Evolutionary conservation across 306 rosid genomes (phyloP).

Genomic region (Lotus japonicus): DNA sequence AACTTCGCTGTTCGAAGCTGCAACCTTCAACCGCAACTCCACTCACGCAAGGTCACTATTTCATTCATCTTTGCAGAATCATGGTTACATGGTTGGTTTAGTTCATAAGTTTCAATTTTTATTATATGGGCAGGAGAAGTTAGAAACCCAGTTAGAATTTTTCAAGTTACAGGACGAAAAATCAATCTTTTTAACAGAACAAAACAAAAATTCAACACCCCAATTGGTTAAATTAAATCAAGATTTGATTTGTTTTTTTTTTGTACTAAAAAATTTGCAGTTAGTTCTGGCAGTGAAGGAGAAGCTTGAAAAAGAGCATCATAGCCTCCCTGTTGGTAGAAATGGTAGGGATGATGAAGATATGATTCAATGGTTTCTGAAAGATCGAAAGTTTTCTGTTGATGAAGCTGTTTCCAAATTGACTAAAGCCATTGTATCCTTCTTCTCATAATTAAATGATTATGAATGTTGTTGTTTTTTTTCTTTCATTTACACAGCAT

Average conservation of each 20-base stretch:
- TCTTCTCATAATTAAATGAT: not conserved
- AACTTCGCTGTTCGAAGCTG: constrained; percentile 38
- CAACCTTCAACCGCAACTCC: constrained; percentile 17
- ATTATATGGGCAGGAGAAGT: no score
- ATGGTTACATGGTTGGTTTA: not conserved
- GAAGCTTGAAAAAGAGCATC: constrained; percentile 60
- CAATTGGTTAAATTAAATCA: no score
- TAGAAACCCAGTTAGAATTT: not conserved
- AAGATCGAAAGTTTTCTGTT: constrained; percentile 70
- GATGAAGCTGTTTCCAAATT: constrained; percentile 60
- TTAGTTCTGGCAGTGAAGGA: constrained; percentile 74
- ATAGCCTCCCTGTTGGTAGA: constrained; percentile 63
- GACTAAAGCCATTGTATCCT: constrained; percentile 87
- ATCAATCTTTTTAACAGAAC: not conserved
- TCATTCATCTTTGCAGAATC: no score
- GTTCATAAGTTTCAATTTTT: not conserved
- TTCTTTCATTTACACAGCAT: not conserved
- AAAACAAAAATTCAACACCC: no score
- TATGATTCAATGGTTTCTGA: constrained; percentile 89
- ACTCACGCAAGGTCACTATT: constrained; percentile 45
- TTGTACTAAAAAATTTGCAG: no score
- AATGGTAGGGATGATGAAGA: constrained; percentile 98
- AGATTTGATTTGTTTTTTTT: not conserved
- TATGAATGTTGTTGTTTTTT: not conserved
- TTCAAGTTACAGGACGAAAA: not conserved